These are phyloP conservation scores for Plasmodium sp. DNA, from an alignment of 169 alveolate genomes.

Conservation along the genomic window DNA sequence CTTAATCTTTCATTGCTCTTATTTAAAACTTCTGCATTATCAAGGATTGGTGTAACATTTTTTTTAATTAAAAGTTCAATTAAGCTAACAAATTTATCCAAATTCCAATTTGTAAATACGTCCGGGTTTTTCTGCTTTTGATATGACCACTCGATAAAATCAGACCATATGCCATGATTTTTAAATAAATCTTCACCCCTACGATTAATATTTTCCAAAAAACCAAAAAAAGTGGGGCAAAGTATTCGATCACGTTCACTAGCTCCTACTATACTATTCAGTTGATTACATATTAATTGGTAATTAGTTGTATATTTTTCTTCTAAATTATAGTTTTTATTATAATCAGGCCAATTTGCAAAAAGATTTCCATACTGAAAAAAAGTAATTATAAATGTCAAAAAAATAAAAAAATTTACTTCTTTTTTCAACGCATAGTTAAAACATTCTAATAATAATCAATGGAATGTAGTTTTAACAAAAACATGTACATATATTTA, in stretches of 20 bases:
- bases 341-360: background rate
- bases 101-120: background rate
- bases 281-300: background rate
- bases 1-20: background rate
- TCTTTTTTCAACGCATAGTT: background rate
- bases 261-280: background rate
- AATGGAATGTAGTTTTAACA: background rate
- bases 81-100: background rate
- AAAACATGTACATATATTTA: background rate
- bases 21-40: background rate
- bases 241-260: background rate
- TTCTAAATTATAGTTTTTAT: background rate
- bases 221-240: background rate
- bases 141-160: background rate
- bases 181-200: background rate
- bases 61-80: background rate
- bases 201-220: background rate
- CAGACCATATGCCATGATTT: background rate
- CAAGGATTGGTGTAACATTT: background rate
- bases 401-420: background rate
- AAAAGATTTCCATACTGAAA: background rate
- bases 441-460: background rate
- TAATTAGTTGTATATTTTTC: background rate
- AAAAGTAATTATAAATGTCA: background rate
- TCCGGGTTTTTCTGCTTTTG: background rate